phyloP scores from a whole-genome alignment of 164 flowering plant genomes.

The Vitis amurensis region DNA sequence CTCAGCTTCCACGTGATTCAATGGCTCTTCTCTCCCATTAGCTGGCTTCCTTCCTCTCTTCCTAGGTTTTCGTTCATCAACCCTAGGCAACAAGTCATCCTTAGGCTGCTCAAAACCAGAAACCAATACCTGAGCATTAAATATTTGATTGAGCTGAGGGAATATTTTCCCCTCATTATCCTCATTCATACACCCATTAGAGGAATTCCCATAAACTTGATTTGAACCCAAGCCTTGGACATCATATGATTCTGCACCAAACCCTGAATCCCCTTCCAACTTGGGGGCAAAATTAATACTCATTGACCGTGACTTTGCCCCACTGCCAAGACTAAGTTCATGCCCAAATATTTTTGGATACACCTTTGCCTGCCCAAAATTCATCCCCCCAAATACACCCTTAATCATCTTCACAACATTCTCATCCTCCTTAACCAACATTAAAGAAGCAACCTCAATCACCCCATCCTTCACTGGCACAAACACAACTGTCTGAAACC shows the following conservation, averaged over 20 bases:
- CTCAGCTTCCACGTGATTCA: slow-evolving; percentile 91
- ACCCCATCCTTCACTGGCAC: slow-evolving; percentile 78
- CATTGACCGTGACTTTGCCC: slow-evolving; percentile 38
- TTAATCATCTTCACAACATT: slow-evolving; percentile 42
- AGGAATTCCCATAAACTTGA: slow-evolving; percentile 42
- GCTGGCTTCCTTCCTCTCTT: slow-evolving; percentile 93
- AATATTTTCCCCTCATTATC: slow-evolving; percentile 41
- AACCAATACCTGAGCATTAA: slow-evolving; percentile 22
- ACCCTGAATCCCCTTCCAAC: slow-evolving; percentile 54
- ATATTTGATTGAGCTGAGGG: slow-evolving; percentile 36
- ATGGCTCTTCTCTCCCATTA: slow-evolving; percentile 81
- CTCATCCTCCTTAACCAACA: slow-evolving; percentile 52
- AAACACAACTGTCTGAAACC: slow-evolving; percentile 57
- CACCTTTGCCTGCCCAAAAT: slow-evolving; percentile 26
- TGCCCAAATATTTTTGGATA: slow-evolving; percentile 68
- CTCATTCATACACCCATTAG: slow-evolving; percentile 43
- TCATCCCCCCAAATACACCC: slow-evolving; percentile 39
- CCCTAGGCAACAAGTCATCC: slow-evolving; percentile 28
- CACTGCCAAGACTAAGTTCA: slow-evolving; percentile 58
- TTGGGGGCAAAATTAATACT: slow-evolving; percentile 65
- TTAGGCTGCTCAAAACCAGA: slow-evolving; percentile 34
- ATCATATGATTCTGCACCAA: slow-evolving; percentile 39
- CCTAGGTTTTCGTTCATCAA: slow-evolving; percentile 65
- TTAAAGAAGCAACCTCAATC: slow-evolving; percentile 71
- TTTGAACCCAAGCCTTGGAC: slow-evolving; percentile 26